Evolutionary conservation across 2,329 filamentous ascomycete genomes (phyloP), one percentile per base, ranked within the genome.

Genomic region (Fusarium drepaniforme): DNA sequence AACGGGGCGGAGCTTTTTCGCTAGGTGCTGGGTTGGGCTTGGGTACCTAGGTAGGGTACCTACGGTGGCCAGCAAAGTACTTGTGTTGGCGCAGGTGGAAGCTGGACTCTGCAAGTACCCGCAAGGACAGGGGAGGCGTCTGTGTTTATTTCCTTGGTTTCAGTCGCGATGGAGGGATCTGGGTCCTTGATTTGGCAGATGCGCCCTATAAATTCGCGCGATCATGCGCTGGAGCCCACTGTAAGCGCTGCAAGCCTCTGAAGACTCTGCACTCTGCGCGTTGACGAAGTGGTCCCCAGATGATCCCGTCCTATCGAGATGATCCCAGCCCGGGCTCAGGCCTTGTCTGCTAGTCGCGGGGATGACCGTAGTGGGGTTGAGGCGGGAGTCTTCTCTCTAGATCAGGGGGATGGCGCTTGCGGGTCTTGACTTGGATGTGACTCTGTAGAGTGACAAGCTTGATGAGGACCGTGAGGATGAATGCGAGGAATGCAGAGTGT

Each of bases 71-170:
- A 60, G 73, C 63, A 73, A 71, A 59, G 64, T 58, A 59, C 38
- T 51, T 44, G 60, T 46, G 57, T 62, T 64, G 72, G 38, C 49
- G 68, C 72, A 51, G 72, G 40, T 38, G 68, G 51, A 64, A 38
- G n/a, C 51, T 67, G 49, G 44, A 40, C 30, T 53, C 28, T 49
- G 60, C 51, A 74, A 72, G 72, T 74, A 73, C 66, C 72, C 35
- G 67, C 60, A 33, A 42, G 42, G 33, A 53, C 21, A 28, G 25
- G 25, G 38, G 44, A 56, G 69, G 72, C 62, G 72, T 73, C 59
- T 75, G 53, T 75, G 73, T 75, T 70, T 74, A 68, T 72, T 64
- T 66, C 35, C 49, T 59, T 65, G 58, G 72, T 75, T 75, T 75
- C 72, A 75, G 72, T 66, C 72, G 72, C 49, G 62, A 23, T 56